A percentile compares a stretch with the other conserved stretches of the same genome.
Conservation (phyloP, 495 filamentous ascomycete genomes). For the Lineolata rhizophorae region DNA sequence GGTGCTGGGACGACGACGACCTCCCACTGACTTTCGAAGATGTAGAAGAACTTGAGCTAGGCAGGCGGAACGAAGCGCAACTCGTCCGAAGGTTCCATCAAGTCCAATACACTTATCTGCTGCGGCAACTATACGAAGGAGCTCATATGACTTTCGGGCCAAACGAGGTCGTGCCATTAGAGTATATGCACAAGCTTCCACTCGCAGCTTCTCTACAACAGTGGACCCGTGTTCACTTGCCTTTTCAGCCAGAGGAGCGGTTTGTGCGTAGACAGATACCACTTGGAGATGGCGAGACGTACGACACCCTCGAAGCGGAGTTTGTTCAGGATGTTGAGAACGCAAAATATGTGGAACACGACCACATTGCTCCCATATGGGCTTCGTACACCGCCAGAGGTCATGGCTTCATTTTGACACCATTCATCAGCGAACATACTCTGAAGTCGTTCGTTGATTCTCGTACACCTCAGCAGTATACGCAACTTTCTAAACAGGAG, state of each 20-base stretch:
- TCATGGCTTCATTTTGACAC: constrained; percentile 54
- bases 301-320: constrained; percentile 23
- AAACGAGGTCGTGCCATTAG: constrained; percentile 61
- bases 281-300: constrained; percentile 22
- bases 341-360: constrained; percentile 42
- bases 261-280: constrained; percentile 45
- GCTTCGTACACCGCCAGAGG: constrained; percentile 58
- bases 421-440: constrained; percentile 50
- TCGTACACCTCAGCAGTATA: constrained; percentile 26
- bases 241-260: constrained; percentile 32
- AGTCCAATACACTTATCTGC: constrained; percentile 60
- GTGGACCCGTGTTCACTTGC: constrained; percentile 46
- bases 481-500: constrained; percentile 47
- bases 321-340: constrained; percentile 46
- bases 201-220: constrained; percentile 25
- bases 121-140: constrained; percentile 47
- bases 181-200: constrained; percentile 36
- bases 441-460: constrained; percentile 58
- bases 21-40: constrained; percentile 56
- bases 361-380: constrained; percentile 63
- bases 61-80: constrained; percentile 32
- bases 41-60: constrained; percentile 43
- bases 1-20: constrained; percentile 75
- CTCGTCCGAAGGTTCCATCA: constrained; percentile 56
- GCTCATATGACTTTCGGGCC: constrained; percentile 51